Conservation (phyloP, 2,329 filamentous ascomycete genomes). For the Lachnellula suecica region DNA sequence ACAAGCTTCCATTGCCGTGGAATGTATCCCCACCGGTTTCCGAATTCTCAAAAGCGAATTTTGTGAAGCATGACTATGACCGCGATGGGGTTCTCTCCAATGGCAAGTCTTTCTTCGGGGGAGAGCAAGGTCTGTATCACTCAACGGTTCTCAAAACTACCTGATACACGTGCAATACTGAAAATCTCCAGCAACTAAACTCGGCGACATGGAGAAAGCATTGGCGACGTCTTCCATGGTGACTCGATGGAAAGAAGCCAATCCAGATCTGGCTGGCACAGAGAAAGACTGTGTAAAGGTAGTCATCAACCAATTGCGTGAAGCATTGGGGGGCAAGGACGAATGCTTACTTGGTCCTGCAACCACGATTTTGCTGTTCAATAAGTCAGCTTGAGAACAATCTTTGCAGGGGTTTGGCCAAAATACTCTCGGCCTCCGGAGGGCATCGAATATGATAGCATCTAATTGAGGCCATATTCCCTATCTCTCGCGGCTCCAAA, state of each 20-base stretch:
- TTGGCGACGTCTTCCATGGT: constrained; percentile 38
- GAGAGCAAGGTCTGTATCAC: background rate
- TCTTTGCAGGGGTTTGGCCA: background rate
- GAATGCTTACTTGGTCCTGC: constrained; percentile 12
- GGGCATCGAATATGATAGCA: background rate
- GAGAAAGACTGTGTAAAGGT: constrained; percentile 36
- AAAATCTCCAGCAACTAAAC: background rate
- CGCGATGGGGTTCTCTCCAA: constrained; percentile 30
- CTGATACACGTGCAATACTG: background rate
- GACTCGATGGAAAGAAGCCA: constrained; percentile 38
- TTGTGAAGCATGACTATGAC: constrained; percentile 38
- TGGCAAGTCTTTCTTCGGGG: constrained; percentile 30
- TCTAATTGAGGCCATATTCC: background rate
- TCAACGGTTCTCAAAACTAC: background rate
- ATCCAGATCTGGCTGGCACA: constrained; percentile 36
- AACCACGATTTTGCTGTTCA: constrained; percentile 20
- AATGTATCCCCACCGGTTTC: constrained; percentile 25
- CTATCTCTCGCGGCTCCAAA: background rate
- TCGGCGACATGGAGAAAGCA: constrained; percentile 14
- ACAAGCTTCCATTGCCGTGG: constrained; percentile 45
- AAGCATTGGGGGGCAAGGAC: constrained; percentile 15
- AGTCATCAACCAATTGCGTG: constrained; percentile 15
- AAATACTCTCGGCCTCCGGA: background rate
- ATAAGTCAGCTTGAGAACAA: constrained; percentile 10
- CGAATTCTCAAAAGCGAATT: constrained; percentile 34